Evolutionary conservation across 768 basidiomycete genomes (phyloP).

Genomic region (Trametes maxima): DNA sequence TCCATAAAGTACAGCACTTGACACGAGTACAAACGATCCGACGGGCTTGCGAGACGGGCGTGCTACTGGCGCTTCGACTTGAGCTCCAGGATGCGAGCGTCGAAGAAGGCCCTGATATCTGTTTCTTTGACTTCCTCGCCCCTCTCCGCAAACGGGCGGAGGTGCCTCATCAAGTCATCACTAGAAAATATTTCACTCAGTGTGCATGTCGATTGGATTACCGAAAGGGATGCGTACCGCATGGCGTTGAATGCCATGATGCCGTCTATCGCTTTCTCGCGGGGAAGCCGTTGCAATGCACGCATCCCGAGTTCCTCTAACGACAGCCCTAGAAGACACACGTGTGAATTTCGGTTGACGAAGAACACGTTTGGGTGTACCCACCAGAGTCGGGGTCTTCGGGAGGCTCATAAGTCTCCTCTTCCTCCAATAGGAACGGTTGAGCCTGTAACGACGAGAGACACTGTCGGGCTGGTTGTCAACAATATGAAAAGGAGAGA

Average conservation of each 20-base stretch:
- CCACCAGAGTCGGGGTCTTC: conserved; percentile 83
- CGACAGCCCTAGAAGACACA: conserved; percentile 56
- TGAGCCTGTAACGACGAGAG: conserved; percentile 51
- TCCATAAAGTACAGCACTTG: conserved; percentile 9
- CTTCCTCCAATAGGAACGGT: conserved; percentile 71
- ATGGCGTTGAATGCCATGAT: conserved; percentile 83
- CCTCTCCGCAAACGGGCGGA: conserved; percentile 78
- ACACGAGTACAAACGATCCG: conserved; percentile 4
- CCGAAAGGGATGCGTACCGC: conserved; percentile 54
- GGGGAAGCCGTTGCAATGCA: conserved; percentile 70
- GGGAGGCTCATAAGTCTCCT: conserved; percentile 84
- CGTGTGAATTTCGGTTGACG: not conserved
- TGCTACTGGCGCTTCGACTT: conserved; percentile 9
- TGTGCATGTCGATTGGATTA: not conserved
- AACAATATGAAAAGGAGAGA: not conserved
- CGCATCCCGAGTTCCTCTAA: conserved; percentile 85
- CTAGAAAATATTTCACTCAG: conserved; percentile 38
- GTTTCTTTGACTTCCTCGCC: conserved; percentile 73
- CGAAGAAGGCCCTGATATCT: conserved; percentile 50
- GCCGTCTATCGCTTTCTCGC: conserved; percentile 81
- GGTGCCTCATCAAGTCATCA: conserved; percentile 68
- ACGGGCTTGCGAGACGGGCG: not conserved
- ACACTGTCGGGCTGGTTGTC: conserved; percentile 49
- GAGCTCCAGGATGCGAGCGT: conserved; percentile 18
- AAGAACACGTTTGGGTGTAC: not conserved